These are phyloP conservation scores for Parmelia sp. DNA, from an alignment of 495 filamentous ascomycete species.

Conservation along the genomic window DNA sequence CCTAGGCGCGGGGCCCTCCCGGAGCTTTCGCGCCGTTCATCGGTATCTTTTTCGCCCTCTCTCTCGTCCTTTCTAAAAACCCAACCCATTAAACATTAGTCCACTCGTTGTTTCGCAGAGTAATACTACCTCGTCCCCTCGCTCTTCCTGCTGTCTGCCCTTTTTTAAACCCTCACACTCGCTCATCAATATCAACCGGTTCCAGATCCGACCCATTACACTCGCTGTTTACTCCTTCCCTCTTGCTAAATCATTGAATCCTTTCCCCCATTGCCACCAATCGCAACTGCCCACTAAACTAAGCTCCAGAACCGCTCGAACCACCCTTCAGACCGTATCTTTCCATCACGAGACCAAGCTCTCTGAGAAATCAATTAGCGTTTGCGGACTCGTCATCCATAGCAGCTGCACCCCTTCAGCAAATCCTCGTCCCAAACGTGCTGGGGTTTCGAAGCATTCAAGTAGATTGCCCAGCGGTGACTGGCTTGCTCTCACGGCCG, in stretches of 20 bases:
- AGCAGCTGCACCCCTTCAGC: slow-evolving; percentile 2
- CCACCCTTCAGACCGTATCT: slow-evolving; percentile 2
- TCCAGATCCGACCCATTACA: neutral
- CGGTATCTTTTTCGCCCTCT: slow-evolving; percentile 2
- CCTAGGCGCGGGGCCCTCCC: slow-evolving; percentile 8
- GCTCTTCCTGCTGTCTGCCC: neutral
- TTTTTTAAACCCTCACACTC: slow-evolving; percentile 9
- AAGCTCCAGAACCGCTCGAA: slow-evolving; percentile 11
- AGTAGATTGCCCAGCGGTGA: neutral
- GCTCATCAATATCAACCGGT: slow-evolving; percentile 6
- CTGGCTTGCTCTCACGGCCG: neutral
- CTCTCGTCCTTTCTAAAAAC: neutral
- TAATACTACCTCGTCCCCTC: slow-evolving; percentile 3
- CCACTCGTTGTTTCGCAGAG: neutral
- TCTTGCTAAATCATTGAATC: neutral
- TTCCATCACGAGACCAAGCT: slow-evolving; percentile 2
- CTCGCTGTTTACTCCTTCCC: slow-evolving; percentile 5
- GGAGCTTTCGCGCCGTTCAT: slow-evolving; percentile 11
- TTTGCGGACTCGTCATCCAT: neutral
- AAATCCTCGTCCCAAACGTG: slow-evolving; percentile 1
- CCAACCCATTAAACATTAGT: neutral
- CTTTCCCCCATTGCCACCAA: neutral
- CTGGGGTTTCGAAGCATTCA: neutral
- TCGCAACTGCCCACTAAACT: slow-evolving; percentile 5
- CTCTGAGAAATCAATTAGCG: neutral